Conservation (phyloP, 2,329 filamentous ascomycete genomes). For the Fusarium anthophilum region DNA sequence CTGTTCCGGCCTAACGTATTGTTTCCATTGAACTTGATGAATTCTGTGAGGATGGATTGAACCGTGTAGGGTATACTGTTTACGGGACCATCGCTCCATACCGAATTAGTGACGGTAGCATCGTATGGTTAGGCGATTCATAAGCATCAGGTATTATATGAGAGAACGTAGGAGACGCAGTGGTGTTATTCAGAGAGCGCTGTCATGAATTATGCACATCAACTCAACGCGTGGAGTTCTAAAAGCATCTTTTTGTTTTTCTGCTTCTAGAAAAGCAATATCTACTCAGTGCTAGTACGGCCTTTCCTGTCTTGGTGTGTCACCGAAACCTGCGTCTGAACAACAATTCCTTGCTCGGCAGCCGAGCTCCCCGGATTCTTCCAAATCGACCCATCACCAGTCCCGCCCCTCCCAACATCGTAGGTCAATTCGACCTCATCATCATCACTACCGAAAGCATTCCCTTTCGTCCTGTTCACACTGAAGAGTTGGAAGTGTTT, state of each 20-base stretch:
- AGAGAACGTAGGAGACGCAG: rapidly evolving
- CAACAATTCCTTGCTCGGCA: background rate
- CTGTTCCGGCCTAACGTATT: background rate
- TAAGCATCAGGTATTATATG: rapidly evolving
- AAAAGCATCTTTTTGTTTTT: background rate
- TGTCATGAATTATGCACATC: background rate
- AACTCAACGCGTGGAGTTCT: background rate
- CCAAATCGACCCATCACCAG: background rate
- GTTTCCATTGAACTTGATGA: background rate
- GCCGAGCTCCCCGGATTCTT: background rate
- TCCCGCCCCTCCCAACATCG: background rate
- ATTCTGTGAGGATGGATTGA: background rate
- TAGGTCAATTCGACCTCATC: slow-evolving; percentile 11
- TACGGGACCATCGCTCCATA: no score
- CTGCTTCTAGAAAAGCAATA: rapidly evolving
- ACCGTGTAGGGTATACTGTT: background rate
- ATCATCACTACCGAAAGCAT: slow-evolving; percentile 3
- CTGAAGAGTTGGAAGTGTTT: slow-evolving; percentile 11
- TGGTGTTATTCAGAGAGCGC: no score
- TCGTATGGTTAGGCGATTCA: rapidly evolving
- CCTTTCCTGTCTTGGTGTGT: background rate
- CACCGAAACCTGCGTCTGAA: background rate
- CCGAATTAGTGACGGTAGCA: background rate
- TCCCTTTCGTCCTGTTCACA: background rate
- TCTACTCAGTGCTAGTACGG: background rate